Conservation (phyloP, 129 eudicot species). For the Tanacetum coccineum region DNA sequence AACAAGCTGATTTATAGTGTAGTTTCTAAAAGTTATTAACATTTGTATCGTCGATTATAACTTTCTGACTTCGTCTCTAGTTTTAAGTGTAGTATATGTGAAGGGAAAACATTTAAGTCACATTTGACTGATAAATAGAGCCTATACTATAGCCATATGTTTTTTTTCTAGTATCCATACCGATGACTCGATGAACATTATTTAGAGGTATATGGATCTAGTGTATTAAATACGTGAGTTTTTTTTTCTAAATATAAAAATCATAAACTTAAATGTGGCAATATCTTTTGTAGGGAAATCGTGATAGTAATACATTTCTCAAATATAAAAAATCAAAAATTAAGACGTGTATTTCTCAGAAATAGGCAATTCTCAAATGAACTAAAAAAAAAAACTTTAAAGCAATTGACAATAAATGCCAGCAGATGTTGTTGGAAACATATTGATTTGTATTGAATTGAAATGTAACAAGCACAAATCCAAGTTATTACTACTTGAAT, state of each 20-base stretch:
- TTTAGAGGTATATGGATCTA: too few relatives aligned
- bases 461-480: conserved; percentile 13
- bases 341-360: not conserved
- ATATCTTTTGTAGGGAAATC: not conserved
- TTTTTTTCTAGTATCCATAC: too few relatives aligned
- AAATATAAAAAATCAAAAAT: not conserved
- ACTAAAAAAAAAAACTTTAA: conserved; percentile 14
- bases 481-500: conserved; percentile 1
- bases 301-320: too few relatives aligned
- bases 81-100: too few relatives aligned
- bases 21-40: too few relatives aligned
- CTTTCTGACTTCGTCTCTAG: too few relatives aligned
- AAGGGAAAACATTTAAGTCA: not conserved
- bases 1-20: too few relatives aligned
- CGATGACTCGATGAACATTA: too few relatives aligned
- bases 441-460: conserved; percentile 18
- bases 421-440: conserved; percentile 40
- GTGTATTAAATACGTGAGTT: too few relatives aligned
- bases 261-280: not conserved
- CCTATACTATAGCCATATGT: too few relatives aligned
- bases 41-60: too few relatives aligned
- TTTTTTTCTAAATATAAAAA: not conserved
- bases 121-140: too few relatives aligned
- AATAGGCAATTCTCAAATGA: not conserved
- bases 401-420: conserved; percentile 34